These are phyloP conservation scores for Laguncularia racemosa DNA, from an alignment of 345 rosid species.

Conservation along the genomic window DNA sequence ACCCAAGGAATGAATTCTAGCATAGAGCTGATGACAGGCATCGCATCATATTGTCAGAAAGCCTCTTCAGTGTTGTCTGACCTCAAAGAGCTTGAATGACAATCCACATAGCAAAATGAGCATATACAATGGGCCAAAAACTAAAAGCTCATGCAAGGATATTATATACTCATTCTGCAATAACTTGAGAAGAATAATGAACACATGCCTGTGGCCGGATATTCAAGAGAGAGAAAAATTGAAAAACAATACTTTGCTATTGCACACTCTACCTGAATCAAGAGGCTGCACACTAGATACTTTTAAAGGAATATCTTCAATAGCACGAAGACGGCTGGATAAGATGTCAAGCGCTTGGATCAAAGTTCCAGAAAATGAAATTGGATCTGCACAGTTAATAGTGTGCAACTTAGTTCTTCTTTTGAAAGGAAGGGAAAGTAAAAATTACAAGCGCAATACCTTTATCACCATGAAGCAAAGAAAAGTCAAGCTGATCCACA, in stretches of 20 bases:
- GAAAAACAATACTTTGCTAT: conserved; percentile 1
- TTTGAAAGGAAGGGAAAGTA: neutral
- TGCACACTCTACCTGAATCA: conserved; percentile 55
- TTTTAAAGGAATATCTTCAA: conserved; percentile 73
- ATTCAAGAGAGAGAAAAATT: neutral
- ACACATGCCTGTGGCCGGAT: neutral
- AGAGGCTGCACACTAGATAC: conserved; percentile 80
- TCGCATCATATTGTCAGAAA: too few relatives aligned
- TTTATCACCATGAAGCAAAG: conserved; percentile 54
- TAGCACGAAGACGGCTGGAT: conserved; percentile 57
- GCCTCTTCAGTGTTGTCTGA: too few relatives aligned
- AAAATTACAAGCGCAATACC: conserved; percentile 29
- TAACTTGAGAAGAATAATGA: too few relatives aligned
- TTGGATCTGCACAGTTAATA: conserved; percentile 46
- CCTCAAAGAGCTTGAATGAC: too few relatives aligned
- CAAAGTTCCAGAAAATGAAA: conserved; percentile 50
- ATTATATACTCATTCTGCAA: too few relatives aligned
- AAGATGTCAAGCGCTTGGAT: conserved; percentile 64
- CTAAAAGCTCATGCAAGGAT: too few relatives aligned
- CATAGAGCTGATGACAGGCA: too few relatives aligned
- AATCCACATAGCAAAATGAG: too few relatives aligned
- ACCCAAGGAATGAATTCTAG: too few relatives aligned
- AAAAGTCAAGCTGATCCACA: conserved; percentile 91
- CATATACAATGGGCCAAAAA: too few relatives aligned
- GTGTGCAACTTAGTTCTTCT: neutral